phyloP scores from a whole-genome alignment of 495 filamentous ascomycete genomes.

The Achaetomiella virescens region DNA sequence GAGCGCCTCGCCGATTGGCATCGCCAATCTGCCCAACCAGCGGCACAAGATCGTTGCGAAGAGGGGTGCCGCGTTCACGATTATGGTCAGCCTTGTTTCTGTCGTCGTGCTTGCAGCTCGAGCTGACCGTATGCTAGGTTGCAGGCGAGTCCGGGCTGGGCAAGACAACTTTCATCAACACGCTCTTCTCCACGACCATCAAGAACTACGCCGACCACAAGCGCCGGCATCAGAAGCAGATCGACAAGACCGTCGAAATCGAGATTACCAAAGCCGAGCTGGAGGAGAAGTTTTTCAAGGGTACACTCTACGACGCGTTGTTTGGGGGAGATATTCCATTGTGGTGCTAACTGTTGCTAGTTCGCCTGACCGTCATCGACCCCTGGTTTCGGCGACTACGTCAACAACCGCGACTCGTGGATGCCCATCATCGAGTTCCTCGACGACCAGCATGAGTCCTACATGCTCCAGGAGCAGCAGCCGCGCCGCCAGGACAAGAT shows the following conservation, averaged over 20 bases:
- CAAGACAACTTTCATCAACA: slow-evolving; percentile 99
- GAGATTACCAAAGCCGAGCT: slow-evolving; percentile 99
- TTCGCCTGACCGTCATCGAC: slow-evolving; percentile 98
- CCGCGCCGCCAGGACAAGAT: slow-evolving; percentile 97
- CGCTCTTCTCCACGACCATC: slow-evolving; percentile 98
- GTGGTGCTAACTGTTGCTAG: slow-evolving; percentile 42
- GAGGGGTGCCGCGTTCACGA: slow-evolving; percentile 96
- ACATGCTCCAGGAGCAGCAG: slow-evolving; percentile 99
- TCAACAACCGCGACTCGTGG: slow-evolving; percentile 99
- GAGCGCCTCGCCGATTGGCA: slow-evolving; percentile 92
- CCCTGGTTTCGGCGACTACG: slow-evolving; percentile 97
- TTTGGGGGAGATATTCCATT: background rate
- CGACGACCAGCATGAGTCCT: slow-evolving; percentile 99
- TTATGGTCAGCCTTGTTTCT: slow-evolving; percentile 66
- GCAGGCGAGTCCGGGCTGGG: slow-evolving; percentile 97
- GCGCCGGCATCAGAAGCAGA: slow-evolving; percentile 95
- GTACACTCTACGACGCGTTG: slow-evolving; percentile 41
- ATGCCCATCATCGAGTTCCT: slow-evolving; percentile 99
- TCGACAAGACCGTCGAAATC: slow-evolving; percentile 99
- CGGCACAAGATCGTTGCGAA: slow-evolving; percentile 99
- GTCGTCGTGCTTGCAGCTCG: background rate
- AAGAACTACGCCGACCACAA: slow-evolving; percentile 99
- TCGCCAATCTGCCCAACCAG: slow-evolving; percentile 98
- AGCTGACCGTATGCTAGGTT: slow-evolving; percentile 50
- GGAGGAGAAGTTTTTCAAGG: slow-evolving; percentile 99